A percentile compares a stretch with the other conserved stretches of the same genome.
Evolutionary conservation across 225 moss, liverwort and hornwort genomes (phyloP).

Genomic region (Anthoceros angustus): DNA sequence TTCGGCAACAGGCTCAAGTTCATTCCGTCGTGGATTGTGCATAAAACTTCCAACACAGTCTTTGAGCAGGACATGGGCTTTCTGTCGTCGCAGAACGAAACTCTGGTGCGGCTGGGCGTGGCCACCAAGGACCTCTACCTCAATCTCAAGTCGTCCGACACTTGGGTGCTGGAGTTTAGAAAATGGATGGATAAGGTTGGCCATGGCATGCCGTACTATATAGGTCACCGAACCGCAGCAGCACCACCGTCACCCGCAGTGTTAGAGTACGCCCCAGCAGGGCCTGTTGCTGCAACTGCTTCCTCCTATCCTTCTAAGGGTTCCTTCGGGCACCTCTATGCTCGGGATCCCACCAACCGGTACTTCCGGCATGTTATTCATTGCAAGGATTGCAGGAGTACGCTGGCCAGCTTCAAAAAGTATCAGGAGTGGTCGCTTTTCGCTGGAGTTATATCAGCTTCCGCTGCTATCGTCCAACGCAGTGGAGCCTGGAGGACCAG

Average conservation of each 20-base stretch:
- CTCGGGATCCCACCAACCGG: slow-evolving; percentile 53
- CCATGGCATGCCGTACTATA: slow-evolving; percentile 76
- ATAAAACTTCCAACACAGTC: slow-evolving; percentile 26
- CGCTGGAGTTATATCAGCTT: slow-evolving; percentile 28
- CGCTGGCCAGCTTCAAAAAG: slow-evolving; percentile 33
- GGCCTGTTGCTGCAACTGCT: slow-evolving; percentile 37
- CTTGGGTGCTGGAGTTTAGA: slow-evolving; percentile 50
- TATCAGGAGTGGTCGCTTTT: slow-evolving; percentile 42
- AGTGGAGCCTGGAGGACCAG: slow-evolving; percentile 36
- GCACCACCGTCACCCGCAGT: slow-evolving; percentile 34
- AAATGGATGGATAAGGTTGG: slow-evolving; percentile 65
- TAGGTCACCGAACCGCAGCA: slow-evolving; percentile 33
- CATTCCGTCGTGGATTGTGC: slow-evolving; percentile 37
- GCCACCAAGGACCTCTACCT: slow-evolving; percentile 59
- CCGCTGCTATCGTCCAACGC: slow-evolving; percentile 34
- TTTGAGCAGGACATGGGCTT: slow-evolving; percentile 89
- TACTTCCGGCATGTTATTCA: slow-evolving; percentile 79
- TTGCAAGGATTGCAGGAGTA: slow-evolving; percentile 43
- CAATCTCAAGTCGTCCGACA: slow-evolving; percentile 54
- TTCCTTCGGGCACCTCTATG: slow-evolving; percentile 58
- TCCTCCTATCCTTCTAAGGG: slow-evolving; percentile 52
- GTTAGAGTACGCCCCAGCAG: slow-evolving; percentile 54
- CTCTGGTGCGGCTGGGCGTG: slow-evolving; percentile 18
- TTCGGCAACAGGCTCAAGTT: slow-evolving; percentile 5
- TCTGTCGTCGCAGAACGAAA: slow-evolving; percentile 64